Base-by-base conservation (phyloP, 2,329 filamentous ascomycete species). In the Tricladium varicosporioides region DNA sequence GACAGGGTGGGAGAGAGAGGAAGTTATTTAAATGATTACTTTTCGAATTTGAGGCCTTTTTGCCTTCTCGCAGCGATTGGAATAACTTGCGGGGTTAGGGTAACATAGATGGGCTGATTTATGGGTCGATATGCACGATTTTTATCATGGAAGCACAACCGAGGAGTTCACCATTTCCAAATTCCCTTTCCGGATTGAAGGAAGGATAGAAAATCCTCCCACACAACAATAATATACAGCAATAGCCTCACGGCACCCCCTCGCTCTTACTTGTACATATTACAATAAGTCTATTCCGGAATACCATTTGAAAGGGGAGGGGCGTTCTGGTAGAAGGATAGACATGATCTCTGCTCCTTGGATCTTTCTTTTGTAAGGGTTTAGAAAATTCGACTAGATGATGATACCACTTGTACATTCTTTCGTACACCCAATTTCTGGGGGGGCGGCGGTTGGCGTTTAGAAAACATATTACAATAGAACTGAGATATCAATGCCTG, bases 1-100 rank as follows among this genome's bases (percentile, higher is more conserved):
- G 0, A 79, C 79, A 0, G 94, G 94, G 0, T 99, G 89, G 82
- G 92, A 97, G 70, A 80, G 93, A 27, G 75, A 85, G 2, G 93
- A 99, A 52, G 85, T 95, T 40, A 83, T 94, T 47, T 70, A 49
- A 67, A 47, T 13, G 15, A 27, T 27, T 27, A 4, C 48, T 50
- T 16, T 33, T 3, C 46, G 19, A 27, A 2, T 27, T n/a, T 7
- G 2, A 13, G 48, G 22, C 27, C 19, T 40, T 49, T 15, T n/a
- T 31, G 8, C 32, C 16, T 48, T 15, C n/a, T 31, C 40, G 43
- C 27, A 31, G 9, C 14, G 22, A 18, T 33, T 36, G 36, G n/a
- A 33, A 40, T 40, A n/a, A n/a, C 36, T 5, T 40, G 10, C n/a
- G 11, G 36, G 11, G 36, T 10, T 11, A n/a, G 36, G 36, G 36